Percentiles rank a stretch among this genome's conserved stretches.
Conservation (phyloP, 495 filamentous ascomycete species). For the Talaromyces ruber region DNA sequence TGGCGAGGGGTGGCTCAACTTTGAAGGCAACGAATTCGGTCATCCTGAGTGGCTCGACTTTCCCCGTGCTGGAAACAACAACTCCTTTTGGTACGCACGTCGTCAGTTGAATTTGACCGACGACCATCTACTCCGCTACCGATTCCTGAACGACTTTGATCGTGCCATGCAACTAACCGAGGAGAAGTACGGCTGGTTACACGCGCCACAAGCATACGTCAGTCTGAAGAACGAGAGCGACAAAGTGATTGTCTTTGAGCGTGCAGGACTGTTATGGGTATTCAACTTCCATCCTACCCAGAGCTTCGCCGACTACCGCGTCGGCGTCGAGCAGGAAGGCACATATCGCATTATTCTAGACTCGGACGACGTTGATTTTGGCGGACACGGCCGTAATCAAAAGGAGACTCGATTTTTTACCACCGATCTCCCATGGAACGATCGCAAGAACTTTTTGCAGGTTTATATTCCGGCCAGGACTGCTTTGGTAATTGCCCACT, state of each 20-base stretch:
- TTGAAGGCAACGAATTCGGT: slow-evolving; percentile 97
- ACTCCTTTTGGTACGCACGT: slow-evolving; percentile 94
- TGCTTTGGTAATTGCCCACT: slow-evolving; percentile 61
- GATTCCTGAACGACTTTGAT: slow-evolving; percentile 93
- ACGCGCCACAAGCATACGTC: slow-evolving; percentile 79
- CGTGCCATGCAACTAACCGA: slow-evolving; percentile 80
- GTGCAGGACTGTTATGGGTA: slow-evolving; percentile 80
- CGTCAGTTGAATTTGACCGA: slow-evolving; percentile 91
- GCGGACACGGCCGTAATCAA: slow-evolving; percentile 70
- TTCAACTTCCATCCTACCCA: slow-evolving; percentile 92
- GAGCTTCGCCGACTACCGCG: slow-evolving; percentile 86
- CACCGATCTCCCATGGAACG: slow-evolving; percentile 82
- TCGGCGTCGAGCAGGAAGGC: slow-evolving; percentile 75
- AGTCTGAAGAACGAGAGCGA: slow-evolving; percentile 89
- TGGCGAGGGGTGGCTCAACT: slow-evolving; percentile 96
- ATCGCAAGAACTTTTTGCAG: slow-evolving; percentile 78
- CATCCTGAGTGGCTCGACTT: slow-evolving; percentile 99
- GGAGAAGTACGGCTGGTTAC: slow-evolving; percentile 87
- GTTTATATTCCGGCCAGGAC: slow-evolving; percentile 83
- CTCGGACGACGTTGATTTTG: slow-evolving; percentile 67
- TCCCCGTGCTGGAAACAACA: slow-evolving; percentile 86
- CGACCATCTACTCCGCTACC: slow-evolving; percentile 77
- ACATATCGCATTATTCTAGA: slow-evolving; percentile 87
- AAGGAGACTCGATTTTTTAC: slow-evolving; percentile 82
- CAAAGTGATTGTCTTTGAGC: slow-evolving; percentile 94